A percentile compares a stretch with the other conserved stretches of the same genome.
These are phyloP conservation scores for Collariella sp. DNA, from an alignment of 495 filamentous ascomycete species.

Conservation along the genomic window DNA sequence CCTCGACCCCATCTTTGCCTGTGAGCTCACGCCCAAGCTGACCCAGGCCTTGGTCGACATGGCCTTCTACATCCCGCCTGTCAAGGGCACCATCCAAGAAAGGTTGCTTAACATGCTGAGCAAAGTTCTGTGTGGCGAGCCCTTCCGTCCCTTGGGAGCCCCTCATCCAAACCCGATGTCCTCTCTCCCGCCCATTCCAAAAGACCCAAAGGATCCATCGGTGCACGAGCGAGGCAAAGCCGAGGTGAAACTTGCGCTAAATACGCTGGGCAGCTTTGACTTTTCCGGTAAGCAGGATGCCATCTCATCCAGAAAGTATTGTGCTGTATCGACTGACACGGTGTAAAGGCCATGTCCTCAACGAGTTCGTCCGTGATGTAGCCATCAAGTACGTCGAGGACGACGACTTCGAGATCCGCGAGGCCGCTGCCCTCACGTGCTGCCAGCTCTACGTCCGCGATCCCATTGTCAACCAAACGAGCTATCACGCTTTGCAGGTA, in stretches of 20 bases:
- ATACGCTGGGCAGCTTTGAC: constrained; percentile 92
- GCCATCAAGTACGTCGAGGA: constrained; percentile 97
- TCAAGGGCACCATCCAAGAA: constrained; percentile 87
- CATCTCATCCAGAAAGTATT: too few species aligned
- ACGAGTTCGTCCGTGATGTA: constrained; percentile 97
- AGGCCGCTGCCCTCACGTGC: constrained; percentile 91
- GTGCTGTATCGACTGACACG: constrained; percentile 15
- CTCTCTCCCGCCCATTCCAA: constrained; percentile 70
- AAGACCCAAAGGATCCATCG: constrained; percentile 71
- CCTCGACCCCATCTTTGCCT: constrained; percentile 93
- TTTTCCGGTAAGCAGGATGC: constrained; percentile 51
- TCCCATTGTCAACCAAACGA: constrained; percentile 95
- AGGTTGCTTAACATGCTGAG: constrained; percentile 90
- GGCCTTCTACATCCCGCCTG: constrained; percentile 95
- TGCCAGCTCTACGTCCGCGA: constrained; percentile 95
- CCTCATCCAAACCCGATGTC: constrained; percentile 56
- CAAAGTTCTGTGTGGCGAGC: constrained; percentile 81
- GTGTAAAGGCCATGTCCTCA: constrained; percentile 68
- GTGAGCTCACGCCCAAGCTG: constrained; percentile 81
- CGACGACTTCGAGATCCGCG: constrained; percentile 85
- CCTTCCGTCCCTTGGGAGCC: constrained; percentile 84
- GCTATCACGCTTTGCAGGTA: constrained; percentile 89
- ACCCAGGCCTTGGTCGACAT: constrained; percentile 95
- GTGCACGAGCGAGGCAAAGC: constrained; percentile 66
- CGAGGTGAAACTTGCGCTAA: constrained; percentile 84